phyloP scores from a whole-genome alignment of 257 asterid species.

The Gentiana dahurica region DNA sequence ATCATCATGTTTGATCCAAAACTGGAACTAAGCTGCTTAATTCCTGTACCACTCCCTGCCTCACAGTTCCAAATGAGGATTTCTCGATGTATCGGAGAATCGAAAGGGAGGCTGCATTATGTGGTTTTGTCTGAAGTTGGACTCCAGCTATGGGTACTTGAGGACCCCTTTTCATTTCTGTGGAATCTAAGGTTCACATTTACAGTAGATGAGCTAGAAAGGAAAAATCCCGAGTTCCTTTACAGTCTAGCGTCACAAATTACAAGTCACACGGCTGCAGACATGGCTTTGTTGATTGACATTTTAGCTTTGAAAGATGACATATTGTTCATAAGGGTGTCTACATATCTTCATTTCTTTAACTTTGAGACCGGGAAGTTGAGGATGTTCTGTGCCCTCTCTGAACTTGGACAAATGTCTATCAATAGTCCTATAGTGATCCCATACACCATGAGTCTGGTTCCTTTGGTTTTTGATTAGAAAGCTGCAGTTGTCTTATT shows the following conservation, averaged over 20 bases:
- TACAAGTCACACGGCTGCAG: neutral
- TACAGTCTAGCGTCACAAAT: slow-evolving; percentile 24
- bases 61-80: slow-evolving; percentile 18
- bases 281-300: slow-evolving; percentile 23
- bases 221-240: slow-evolving; percentile 15
- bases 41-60: slow-evolving; percentile 36
- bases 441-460: slow-evolving; percentile 55
- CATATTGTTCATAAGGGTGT: slow-evolving; percentile 33
- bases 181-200: slow-evolving; percentile 30
- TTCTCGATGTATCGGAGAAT: slow-evolving; percentile 61
- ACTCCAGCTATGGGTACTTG: slow-evolving; percentile 47
- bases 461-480: slow-evolving; percentile 25
- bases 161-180: slow-evolving; percentile 25
- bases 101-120: slow-evolving; percentile 25
- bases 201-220: slow-evolving; percentile 31
- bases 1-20: slow-evolving; percentile 53
- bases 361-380: slow-evolving; percentile 34
- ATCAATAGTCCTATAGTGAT: slow-evolving; percentile 37
- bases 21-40: slow-evolving; percentile 35
- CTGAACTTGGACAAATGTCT: slow-evolving; percentile 33
- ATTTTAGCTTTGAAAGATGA: slow-evolving; percentile 47
- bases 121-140: slow-evolving; percentile 39
- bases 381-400: slow-evolving; percentile 28
- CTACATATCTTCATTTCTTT: slow-evolving; percentile 17
- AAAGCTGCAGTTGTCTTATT: neutral